Evolutionary conservation across 176 grass and related monocot genomes (phyloP).

Genomic region (Carex myosuroides): DNA sequence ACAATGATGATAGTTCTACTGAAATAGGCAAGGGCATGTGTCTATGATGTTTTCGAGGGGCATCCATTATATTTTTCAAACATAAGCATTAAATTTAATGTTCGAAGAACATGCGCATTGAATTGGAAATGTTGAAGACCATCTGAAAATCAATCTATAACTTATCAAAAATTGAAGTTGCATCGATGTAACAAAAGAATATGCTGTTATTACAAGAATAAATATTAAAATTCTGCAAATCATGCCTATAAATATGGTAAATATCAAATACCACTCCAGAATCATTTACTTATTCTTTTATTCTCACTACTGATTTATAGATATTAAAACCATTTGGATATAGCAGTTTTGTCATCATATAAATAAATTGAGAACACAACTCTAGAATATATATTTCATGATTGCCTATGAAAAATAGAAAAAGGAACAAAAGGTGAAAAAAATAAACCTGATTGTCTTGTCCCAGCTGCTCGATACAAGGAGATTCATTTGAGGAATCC

Average conservation of each 20-base stretch:
- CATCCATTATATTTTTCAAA: not conserved
- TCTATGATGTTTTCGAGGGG: not conserved
- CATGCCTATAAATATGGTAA: not conserved
- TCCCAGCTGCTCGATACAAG: conserved; percentile 87
- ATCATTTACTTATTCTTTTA: not conserved
- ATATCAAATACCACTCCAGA: not conserved
- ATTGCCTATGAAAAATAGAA: not conserved
- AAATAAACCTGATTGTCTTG: conserved; percentile 53
- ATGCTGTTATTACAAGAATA: not conserved
- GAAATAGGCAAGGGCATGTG: not conserved
- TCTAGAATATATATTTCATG: not conserved
- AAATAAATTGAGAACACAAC: not conserved
- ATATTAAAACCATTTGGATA: not conserved
- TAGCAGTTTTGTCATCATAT: not conserved
- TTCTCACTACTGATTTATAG: not conserved
- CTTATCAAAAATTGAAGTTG: not conserved
- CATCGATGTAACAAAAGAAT: not conserved
- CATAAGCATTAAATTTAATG: not conserved
- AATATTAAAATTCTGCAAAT: not conserved
- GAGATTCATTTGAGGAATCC: conserved; percentile 85
- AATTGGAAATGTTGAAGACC: not conserved
- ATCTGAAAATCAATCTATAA: not conserved
- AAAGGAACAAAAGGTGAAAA: not conserved
- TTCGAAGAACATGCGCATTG: not conserved
- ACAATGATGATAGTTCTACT: not conserved